Conservation (phyloP, 2,329 filamentous ascomycete genomes). For the Neoarthrinium moseri region DNA sequence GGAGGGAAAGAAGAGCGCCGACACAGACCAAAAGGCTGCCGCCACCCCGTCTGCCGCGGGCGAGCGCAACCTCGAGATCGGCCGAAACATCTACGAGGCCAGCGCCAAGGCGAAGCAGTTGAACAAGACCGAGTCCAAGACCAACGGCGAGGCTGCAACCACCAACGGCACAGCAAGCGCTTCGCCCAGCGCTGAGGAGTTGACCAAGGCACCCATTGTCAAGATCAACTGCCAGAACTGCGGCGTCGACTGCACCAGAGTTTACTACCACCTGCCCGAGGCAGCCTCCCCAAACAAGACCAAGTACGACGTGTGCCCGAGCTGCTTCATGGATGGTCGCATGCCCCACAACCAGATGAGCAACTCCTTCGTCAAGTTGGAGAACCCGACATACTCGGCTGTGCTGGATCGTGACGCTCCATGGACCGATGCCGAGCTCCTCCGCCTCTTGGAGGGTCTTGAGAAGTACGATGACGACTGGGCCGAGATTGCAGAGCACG, state of each 20-base stretch:
- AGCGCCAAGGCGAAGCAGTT: conserved; percentile 76
- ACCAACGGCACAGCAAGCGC: conserved; percentile 62
- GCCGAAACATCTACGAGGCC: conserved; percentile 93
- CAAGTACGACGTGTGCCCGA: conserved; percentile 87
- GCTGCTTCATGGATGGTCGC: conserved; percentile 82
- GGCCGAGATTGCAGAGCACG: conserved; percentile 88
- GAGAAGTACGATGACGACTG: conserved; percentile 96
- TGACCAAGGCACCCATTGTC: conserved; percentile 64
- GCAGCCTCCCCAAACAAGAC: conserved; percentile 57
- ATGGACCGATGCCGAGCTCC: conserved; percentile 86
- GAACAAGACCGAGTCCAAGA: conserved; percentile 66
- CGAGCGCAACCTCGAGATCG: conserved; percentile 88
- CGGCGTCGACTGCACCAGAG: conserved; percentile 78
- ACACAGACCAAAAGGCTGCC: conserved; percentile 73
- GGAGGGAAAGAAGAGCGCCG: conserved; percentile 58
- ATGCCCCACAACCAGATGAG: conserved; percentile 77
- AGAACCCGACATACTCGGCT: conserved; percentile 79
- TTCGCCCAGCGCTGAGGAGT: conserved; percentile 47
- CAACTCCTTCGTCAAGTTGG: conserved; percentile 82
- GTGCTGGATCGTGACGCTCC: conserved; percentile 81
- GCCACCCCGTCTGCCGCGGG: conserved; percentile 67
- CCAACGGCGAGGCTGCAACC: conserved; percentile 70
- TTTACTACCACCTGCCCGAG: conserved; percentile 61
- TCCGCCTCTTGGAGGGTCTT: conserved; percentile 86
- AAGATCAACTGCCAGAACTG: conserved; percentile 86